Base-by-base conservation (phyloP, 257 asterid species). In the Hygrophila difformis region DNA sequence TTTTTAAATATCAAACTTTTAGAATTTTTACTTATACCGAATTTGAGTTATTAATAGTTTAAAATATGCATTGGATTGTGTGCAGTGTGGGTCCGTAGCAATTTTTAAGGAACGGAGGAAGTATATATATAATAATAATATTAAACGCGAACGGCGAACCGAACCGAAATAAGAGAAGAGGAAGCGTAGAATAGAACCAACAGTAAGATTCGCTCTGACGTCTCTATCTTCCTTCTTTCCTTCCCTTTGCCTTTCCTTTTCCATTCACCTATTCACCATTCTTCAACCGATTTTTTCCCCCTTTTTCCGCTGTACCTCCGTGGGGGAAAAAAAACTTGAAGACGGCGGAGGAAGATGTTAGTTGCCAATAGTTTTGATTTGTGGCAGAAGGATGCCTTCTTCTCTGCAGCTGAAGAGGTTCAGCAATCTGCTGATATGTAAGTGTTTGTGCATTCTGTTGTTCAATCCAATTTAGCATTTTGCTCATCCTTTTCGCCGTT, bases 371-470 rank as follows among this genome's bases (percentile, higher is more conserved):
- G 81, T 69, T 79, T 82, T 66, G 93, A 87, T 77, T 70, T 82
- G 64, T 87, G 96, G 94, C 94, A 77, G 59, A 87, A 77, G 46
- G 96, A 87, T 50, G 52, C 84, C 60, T 87, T 87, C 71, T 86
- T 82, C 50, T 71, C 84, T 42, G 94, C 96, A 28, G 96, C 96
- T 18, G 96, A 87, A 54, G 96, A 87, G 75, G 94, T 87, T 62
- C 96, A 87, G 59, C 77, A 75, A 63, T 87, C 96, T 41, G 78
- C 93, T 31, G 96, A 87, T 62, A 59, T 72, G 94, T 82, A 57
- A 71, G 87, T 57, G 51, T 61, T 15, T 48, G 48, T 39, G 51
- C 20, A 2, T 24, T 24, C 29, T 7, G 29, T 24, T 1, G 6
- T 14, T 35, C 28, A 19, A 7, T 3, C 13, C 28, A 37, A 4